Evolutionary conservation across 192 early-diverging fungal species (phyloP), one percentile per base, ranked within the genome.

Genomic region (Diversispora eburnea): DNA sequence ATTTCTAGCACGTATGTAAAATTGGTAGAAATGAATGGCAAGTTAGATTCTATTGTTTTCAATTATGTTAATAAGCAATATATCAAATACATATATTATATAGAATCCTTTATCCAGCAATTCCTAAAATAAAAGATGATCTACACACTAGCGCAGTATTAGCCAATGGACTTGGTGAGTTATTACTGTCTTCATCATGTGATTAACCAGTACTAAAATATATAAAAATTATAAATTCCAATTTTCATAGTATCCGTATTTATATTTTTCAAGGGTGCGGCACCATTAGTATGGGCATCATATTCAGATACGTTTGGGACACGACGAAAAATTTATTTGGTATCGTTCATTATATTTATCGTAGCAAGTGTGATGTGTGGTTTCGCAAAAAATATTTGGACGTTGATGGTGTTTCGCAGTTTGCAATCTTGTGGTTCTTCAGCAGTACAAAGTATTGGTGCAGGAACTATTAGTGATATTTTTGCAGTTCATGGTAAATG

Each of bases 221-320:
- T 61, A 10, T 41, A 19, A 12, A 20, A 19, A 7, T 10, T 15
- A 17, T 22, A n/a, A 45, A 46, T 25, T 22, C 9, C 19, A 25
- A 9, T 7, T 70, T 55, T 39, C 10, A 59, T 25, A 61, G 70
- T 58, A 5, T 20, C 42, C 7, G 20, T 49, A 22, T 61, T 20
- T 56, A 22, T 61, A 6, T 48, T 48, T 22, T 59, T 59, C 15
- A n/a, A 45, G 15, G 56, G 57, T 8, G 13, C 55, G 9, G 17
- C 77, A 78, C 81, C 81, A n/a, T 65, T 82, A 10, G 77, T 75
- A 47, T 82, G 81, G 78, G 81, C 81, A 8, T 70, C 78, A 1
- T 79, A 79, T 46, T 82, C 78, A 9, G 81, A 82, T 17, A 74
- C 71, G 56, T 51, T 55, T 39, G 76, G 70, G 10, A 72, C 70